Evolutionary conservation across 1,284 basidiomycete genomes (phyloP), one percentile per base, ranked within the genome.

Genomic region (Phaffia rhodozyma): DNA sequence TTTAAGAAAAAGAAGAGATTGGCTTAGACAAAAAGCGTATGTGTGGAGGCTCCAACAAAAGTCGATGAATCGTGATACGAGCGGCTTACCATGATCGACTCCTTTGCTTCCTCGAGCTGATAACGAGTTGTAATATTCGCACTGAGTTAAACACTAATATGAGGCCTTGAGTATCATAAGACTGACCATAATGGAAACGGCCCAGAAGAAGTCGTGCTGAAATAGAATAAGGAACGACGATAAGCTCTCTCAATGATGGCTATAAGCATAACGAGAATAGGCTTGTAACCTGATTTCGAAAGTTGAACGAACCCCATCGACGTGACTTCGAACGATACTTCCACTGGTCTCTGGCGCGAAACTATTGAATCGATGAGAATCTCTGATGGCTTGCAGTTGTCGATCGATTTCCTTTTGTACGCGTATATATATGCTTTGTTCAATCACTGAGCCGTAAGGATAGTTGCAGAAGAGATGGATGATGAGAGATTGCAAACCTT

Each of bases 291-390:
- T 48, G 56, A 18, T 32, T 5, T 29, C 25, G 32, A 55, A 5
- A 51, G n/a, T 43, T 43, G 38, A 5, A 55, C 63, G 56, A 55
- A 75, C 75, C 89, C 91, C 90, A 71, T 92, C 90, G 58, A 92
- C 81, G 71, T 91, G 88, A 85, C 89, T 96, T 77, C 94, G 96
- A 56, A 89, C 86, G 57, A 81, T 78, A 73, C 93, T 93, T 20
- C 83, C 79, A 1, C 18, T 25, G 48, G 73, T 65, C 55, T 87
- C 80, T 16, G 76, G 79, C 0, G 91, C 89, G 74, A 96, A 97
- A 68, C 86, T 89, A 49, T 83, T 73, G 76, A 90, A 97, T 34
- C 91, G 83, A 77, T 97, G 92, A 21, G 79, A 76, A 3, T 82
- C 82, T 67, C 85, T 84, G 71, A 94, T 92, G 70, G 84, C 80